A percentile compares a stretch with the other conserved stretches of the same genome.
Conservation (phyloP, 352 stramenopile species). For the Aphanomyces stellatus region DNA sequence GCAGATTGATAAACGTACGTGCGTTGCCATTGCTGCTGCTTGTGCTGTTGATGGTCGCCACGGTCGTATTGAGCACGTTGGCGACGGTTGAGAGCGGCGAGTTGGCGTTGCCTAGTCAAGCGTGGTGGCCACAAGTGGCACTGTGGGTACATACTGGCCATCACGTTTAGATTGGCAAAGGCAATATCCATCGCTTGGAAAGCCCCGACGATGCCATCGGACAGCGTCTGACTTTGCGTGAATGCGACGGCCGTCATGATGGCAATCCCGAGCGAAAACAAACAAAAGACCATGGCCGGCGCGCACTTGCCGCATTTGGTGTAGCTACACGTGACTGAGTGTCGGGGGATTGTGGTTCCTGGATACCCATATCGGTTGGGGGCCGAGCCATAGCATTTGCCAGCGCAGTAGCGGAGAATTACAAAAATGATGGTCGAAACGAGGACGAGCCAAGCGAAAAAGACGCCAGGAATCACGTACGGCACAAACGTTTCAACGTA, state of each 20-base stretch:
- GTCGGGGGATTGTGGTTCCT: not conserved
- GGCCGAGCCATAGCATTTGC: slow-evolving; percentile 63
- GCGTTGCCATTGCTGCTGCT: too few species aligned
- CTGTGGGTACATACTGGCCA: not conserved
- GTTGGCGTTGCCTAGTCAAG: too few species aligned
- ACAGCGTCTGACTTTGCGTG: slow-evolving; percentile 72
- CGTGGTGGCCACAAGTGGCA: too few species aligned
- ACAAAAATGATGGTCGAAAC: slow-evolving; percentile 51
- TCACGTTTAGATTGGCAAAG: slow-evolving; percentile 66
- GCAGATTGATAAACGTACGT: too few species aligned
- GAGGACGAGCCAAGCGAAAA: slow-evolving; percentile 51
- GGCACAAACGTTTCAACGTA: slow-evolving; percentile 60
- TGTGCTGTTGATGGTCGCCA: not conserved
- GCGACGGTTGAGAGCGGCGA: not conserved
- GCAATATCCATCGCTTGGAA: slow-evolving; percentile 64
- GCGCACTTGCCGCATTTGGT: slow-evolving; percentile 60
- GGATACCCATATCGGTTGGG: slow-evolving; percentile 44
- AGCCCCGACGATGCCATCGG: slow-evolving; percentile 43
- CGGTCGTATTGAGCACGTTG: not conserved
- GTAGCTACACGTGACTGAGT: slow-evolving; percentile 25
- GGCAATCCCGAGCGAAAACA: slow-evolving; percentile 57
- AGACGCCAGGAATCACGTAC: slow-evolving; percentile 64
- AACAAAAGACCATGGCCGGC: slow-evolving; percentile 50
- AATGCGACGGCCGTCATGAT: slow-evolving; percentile 64
- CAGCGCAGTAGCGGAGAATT: slow-evolving; percentile 66